A percentile compares a stretch with the other conserved stretches of the same genome.
Evolutionary conservation across 2,329 filamentous ascomycete species (phyloP).

Genomic region (Fusarium azukiicola): DNA sequence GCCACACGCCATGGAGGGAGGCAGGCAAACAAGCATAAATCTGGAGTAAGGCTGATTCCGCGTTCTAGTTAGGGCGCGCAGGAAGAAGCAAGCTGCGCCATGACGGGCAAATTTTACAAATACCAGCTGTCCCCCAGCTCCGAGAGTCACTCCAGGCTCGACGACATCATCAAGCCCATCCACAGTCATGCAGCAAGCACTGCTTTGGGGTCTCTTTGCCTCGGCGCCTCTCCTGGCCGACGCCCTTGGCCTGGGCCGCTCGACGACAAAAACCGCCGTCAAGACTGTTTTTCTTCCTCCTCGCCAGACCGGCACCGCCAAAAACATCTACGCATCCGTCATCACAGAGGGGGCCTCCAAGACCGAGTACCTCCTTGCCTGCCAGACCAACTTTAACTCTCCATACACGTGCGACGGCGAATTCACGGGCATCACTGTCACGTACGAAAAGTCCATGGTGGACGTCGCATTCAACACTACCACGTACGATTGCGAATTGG

Average conservation of each 20-base stretch:
- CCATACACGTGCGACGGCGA: conserved; percentile 48
- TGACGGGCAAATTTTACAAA: background rate
- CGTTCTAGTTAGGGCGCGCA: background rate
- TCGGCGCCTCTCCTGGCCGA: conserved; percentile 15
- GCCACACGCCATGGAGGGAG: background rate
- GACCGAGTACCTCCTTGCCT: conserved; percentile 52
- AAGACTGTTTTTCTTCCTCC: conserved; percentile 45
- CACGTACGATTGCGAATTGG: conserved; percentile 46
- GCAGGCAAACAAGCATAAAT: conserved; percentile 19
- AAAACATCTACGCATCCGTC: conserved; percentile 51
- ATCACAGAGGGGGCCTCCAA: conserved; percentile 45
- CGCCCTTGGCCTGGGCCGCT: conserved; percentile 5
- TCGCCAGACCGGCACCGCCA: conserved; percentile 38
- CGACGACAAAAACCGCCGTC: conserved; percentile 35
- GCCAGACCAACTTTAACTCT: conserved; percentile 42
- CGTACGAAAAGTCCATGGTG: conserved; percentile 40
- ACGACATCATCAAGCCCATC: background rate
- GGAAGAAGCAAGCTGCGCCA: background rate
- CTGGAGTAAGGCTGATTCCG: conserved; percentile 19
- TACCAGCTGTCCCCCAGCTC: background rate
- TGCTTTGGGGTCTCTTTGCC: conserved; percentile 10
- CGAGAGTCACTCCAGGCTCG: background rate
- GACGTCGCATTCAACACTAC: conserved; percentile 38
- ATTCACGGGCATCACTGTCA: conserved; percentile 48
- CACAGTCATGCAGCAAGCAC: conserved; percentile 15